A percentile compares a stretch with the other conserved stretches of the same genome.
phyloP scores from a whole-genome alignment of 768 basidiomycete species.

The Suillus decipiens region DNA sequence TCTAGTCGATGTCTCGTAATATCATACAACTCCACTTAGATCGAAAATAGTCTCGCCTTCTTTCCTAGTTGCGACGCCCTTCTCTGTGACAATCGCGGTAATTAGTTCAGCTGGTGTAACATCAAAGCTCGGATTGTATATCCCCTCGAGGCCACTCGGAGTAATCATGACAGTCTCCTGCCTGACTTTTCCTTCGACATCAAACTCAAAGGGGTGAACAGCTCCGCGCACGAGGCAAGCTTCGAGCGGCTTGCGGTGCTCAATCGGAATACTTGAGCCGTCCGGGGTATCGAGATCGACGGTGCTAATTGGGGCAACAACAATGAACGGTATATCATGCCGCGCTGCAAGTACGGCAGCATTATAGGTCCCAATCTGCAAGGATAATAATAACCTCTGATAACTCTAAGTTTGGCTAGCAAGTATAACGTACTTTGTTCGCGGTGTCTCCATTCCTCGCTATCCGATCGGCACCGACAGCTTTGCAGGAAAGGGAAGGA shows the following conservation, averaged over 20 bases:
- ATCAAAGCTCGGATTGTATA: constrained; percentile 96
- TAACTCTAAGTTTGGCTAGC: neutral
- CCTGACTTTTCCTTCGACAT: constrained; percentile 46
- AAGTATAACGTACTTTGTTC: constrained; percentile 67
- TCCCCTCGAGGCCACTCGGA: constrained; percentile 54
- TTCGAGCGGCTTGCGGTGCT: constrained; percentile 86
- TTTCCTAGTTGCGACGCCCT: constrained; percentile 80
- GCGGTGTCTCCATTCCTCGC: constrained; percentile 95
- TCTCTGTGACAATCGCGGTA: constrained; percentile 94
- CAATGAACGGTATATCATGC: constrained; percentile 88
- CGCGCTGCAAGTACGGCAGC: constrained; percentile 89
- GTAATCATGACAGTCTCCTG: constrained; percentile 87
- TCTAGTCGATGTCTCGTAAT: neutral
- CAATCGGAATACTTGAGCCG: constrained; percentile 87
- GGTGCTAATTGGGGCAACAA: constrained; percentile 91
- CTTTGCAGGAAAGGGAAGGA: constrained; percentile 35
- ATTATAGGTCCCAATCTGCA: constrained; percentile 89
- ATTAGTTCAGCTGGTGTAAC: constrained; percentile 94
- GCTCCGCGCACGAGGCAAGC: constrained; percentile 88
- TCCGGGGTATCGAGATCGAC: constrained; percentile 80
- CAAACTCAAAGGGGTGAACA: constrained; percentile 53
- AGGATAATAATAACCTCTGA: constrained; percentile 2
- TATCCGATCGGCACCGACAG: constrained; percentile 86
- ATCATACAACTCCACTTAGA: constrained; percentile 41
- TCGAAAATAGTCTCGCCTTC: constrained; percentile 63